Conservation (phyloP, 805 yeast species). For the Metschnikowia amazonensis region DNA sequence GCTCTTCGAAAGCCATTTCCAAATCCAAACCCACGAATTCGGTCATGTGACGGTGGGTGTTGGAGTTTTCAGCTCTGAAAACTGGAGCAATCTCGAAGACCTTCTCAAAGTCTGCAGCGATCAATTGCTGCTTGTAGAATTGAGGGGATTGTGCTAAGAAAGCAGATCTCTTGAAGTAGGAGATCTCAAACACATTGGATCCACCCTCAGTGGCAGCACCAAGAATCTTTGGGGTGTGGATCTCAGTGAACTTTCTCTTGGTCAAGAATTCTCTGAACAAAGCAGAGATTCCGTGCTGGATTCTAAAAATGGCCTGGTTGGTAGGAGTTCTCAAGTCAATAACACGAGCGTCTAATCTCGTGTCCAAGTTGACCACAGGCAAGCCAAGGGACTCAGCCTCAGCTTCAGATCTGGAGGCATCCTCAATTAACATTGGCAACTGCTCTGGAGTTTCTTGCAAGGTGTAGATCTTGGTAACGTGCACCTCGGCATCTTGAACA, state of each 20-base stretch:
- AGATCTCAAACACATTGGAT: conserved; percentile 89
- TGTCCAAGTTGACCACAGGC: conserved; percentile 94
- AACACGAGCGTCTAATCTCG: conserved; percentile 91
- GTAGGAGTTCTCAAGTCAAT: conserved; percentile 96
- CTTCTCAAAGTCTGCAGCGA: conserved; percentile 95
- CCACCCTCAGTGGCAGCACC: conserved; percentile 99
- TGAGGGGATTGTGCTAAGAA: conserved; percentile 98
- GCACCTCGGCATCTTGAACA: conserved; percentile 84
- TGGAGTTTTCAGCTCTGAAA: conserved; percentile 98
- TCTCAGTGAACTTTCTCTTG: conserved; percentile 71
- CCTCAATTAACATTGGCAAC: conserved; percentile 92
- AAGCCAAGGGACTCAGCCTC: conserved; percentile 89
- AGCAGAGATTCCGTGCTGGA: conserved; percentile 83
- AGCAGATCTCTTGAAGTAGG: conserved; percentile 89
- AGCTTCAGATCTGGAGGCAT: conserved; percentile 91
- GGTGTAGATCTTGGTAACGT: conserved; percentile 65
- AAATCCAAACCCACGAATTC: conserved; percentile 96
- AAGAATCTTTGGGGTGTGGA: conserved; percentile 92
- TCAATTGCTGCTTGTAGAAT: conserved; percentile 94
- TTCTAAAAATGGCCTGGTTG: conserved; percentile 94
- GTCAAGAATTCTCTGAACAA: conserved; percentile 86
- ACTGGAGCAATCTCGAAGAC: conserved; percentile 98
- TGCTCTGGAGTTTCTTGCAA: conserved; percentile 87
- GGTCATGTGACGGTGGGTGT: conserved; percentile 99
- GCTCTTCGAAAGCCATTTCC: conserved; percentile 98